Evolutionary conservation across 768 basidiomycete genomes (phyloP), one percentile per base, ranked within the genome.

Genomic region (Fistulinella prunicolor): DNA sequence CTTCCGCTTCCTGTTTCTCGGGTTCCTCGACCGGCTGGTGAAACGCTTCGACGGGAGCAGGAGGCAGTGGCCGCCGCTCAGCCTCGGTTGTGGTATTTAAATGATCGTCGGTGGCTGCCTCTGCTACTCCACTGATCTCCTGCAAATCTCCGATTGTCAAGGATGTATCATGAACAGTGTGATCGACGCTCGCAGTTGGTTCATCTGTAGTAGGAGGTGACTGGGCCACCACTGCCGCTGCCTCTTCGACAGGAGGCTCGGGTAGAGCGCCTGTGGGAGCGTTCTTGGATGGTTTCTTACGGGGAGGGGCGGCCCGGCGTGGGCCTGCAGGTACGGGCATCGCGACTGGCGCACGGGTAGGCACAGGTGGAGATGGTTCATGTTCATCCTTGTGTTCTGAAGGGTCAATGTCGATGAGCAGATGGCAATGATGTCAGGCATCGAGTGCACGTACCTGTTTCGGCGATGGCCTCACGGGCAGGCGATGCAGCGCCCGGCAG

Each of bases 311-410:
- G 21, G 86, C 77, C 5, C 89, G 79, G 37, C 85, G 81, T 36
- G 89, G 89, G 16, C 73, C 83, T 13, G 79, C 77, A 13, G 89
- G 87, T 4, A 88, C 73, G 19, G 89, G 87, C 83, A 92, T 90
- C 0, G 80, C 73, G 6, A 71, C 51, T 16, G 80, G 79, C 20
- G 65, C 69, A 29, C 73, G 75, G 10, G 72, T 47, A 4, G 69
- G 57, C 28, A 67, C 65, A 17, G 63, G 60, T 3, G 60, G 47
- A 3, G 67, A 55, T 13, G 70, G 67, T 32, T 64, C 63, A 30
- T 29, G 17, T 10, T 59, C 65, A 36, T 59, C 54, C 19, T 50
- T 61, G 46, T 12, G 41, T 24, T 56, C 68, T 68, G 38, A 34
- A 16, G 13, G 20, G 28, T 6, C 8, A 16, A 49, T 37, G 23